A percentile compares a stretch with the other conserved stretches of the same genome.
Conservation (phyloP, 2,329 filamentous ascomycete species). For the Cordyceps cateniannulata region DNA sequence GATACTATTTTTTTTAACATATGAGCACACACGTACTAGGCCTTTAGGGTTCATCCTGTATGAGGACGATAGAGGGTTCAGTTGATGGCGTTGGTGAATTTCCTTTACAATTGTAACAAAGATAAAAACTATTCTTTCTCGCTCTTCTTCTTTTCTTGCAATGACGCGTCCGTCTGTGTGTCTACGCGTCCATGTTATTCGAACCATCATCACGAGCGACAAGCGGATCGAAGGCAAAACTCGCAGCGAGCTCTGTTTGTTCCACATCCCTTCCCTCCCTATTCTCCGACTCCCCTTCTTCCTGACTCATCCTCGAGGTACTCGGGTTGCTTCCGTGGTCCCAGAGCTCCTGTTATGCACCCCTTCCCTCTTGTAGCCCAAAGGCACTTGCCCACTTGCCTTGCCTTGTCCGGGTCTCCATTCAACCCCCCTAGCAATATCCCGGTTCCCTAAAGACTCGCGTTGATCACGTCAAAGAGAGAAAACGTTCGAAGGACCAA, state of each 20-base stretch:
- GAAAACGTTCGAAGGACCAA: not conserved
- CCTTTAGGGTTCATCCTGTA: not conserved
- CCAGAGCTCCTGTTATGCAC: not conserved
- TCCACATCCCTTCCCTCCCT: not conserved
- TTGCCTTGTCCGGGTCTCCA: not conserved
- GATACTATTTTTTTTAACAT: not conserved
- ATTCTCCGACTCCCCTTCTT: not conserved
- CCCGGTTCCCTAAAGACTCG: not conserved
- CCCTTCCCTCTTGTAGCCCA: not conserved
- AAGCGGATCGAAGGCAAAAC: not conserved
- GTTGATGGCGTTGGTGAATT: not conserved
- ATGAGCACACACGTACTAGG: not conserved
- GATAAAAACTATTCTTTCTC: slow-evolving; percentile 12
- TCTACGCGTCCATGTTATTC: not conserved
- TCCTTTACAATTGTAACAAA: slow-evolving; percentile 11
- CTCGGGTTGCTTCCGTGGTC: not conserved
- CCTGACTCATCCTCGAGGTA: not conserved
- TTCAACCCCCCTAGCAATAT: not conserved
- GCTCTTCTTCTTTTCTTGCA: slow-evolving; percentile 6
- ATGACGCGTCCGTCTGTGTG: not conserved
- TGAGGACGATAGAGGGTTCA: not conserved
- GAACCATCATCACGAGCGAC: not conserved
- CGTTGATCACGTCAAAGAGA: not conserved
- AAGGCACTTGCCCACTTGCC: slow-evolving; percentile 1
- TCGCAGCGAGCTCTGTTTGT: not conserved